Conservation (phyloP, 176 grass and related monocot species). For the Tuctoria greenei region DNA sequence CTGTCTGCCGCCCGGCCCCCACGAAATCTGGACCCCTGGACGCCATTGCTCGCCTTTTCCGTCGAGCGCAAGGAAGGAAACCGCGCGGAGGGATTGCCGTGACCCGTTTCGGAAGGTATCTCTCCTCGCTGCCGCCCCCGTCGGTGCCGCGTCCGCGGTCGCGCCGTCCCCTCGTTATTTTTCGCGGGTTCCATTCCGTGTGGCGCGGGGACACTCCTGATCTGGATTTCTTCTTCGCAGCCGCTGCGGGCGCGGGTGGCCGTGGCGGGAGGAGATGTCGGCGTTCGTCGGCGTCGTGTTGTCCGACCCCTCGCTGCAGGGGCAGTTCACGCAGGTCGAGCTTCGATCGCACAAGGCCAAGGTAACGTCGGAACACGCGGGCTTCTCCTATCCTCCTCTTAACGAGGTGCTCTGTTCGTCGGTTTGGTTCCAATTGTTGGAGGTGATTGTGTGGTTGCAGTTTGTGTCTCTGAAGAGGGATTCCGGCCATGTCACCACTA, state of each 20-base stretch:
- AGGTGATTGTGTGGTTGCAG: slow-evolving; percentile 36
- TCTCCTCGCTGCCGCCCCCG: not conserved
- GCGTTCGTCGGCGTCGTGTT: slow-evolving; percentile 82
- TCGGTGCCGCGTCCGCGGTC: not conserved
- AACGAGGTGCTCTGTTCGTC: not conserved
- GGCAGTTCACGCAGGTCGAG: slow-evolving; percentile 99
- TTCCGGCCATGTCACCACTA: slow-evolving; percentile 64
- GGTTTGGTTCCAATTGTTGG: slow-evolving; percentile 11
- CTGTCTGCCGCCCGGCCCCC: slow-evolving; percentile 43
- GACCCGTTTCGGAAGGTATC: slow-evolving; percentile 41
- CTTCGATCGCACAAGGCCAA: slow-evolving; percentile 86
- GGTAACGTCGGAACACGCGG: slow-evolving; percentile 42
- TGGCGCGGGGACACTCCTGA: not conserved
- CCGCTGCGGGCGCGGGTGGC: not conserved
- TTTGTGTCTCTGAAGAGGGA: slow-evolving; percentile 71
- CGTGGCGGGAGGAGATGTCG: slow-evolving; percentile 54
- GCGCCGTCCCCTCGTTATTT: not conserved
- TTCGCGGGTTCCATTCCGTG: not conserved
- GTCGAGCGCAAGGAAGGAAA: slow-evolving; percentile 51
- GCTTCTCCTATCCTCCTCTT: not conserved
- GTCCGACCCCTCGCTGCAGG: slow-evolving; percentile 95
- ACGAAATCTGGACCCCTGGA: slow-evolving; percentile 60
- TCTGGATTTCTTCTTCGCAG: slow-evolving; percentile 37
- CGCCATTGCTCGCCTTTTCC: slow-evolving; percentile 49
- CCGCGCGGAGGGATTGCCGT: slow-evolving; percentile 8